Base-by-base conservation (phyloP, 2,329 filamentous ascomycete genomes). In the Anthostomella pinea region DNA sequence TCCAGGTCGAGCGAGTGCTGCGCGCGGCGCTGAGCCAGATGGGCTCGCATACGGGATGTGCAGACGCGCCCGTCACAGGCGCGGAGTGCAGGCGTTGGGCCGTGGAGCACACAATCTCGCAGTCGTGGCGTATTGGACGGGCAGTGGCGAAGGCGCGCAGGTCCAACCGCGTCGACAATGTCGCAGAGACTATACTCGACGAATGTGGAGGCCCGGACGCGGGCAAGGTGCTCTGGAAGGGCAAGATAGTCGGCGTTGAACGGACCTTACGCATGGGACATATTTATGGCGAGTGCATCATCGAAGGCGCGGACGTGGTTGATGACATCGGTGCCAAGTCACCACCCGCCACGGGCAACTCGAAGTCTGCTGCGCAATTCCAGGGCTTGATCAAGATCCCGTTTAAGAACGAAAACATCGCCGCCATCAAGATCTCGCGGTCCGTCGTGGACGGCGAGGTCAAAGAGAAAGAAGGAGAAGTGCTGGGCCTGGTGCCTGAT, bases 361-460 rank as follows among this genome's bases (percentile, higher is more conserved):
- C 46, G 59, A 24, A 33, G 8, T 3, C 21, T 3, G 11, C 45
- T 2, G 37, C 43, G 6, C 50, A 58, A 20, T 63, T 72, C 54
- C 41, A 53, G 27, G 77, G 77, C 0, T 47, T 59, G 19, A 60
- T 84, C 53, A 81, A 76, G 53, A 80, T 86, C 31, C 81, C 81
- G 0, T 85, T 85, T 66, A 85, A 85, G 62, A 86, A 86, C 57
- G 81, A 87, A 53, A 86, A 85, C 50, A 81, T 86, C 28, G 75
- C 74, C n/a, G 81, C 75, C 0, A 60, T 71, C 29, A 61, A 50
- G 33, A 43, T 57, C 26, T 43, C 45, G 5, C 41, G 35, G 15
- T 46, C 44, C 6, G 35, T 38, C 7, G 45, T 65, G 1, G 53
- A 60, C 5, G 55, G 54, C 8, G 48, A 59, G 10, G 47, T 53